These are phyloP conservation scores for Stagonosporopsis rhizophila DNA, from an alignment of 2,329 filamentous ascomycete genomes.

Conservation along the genomic window DNA sequence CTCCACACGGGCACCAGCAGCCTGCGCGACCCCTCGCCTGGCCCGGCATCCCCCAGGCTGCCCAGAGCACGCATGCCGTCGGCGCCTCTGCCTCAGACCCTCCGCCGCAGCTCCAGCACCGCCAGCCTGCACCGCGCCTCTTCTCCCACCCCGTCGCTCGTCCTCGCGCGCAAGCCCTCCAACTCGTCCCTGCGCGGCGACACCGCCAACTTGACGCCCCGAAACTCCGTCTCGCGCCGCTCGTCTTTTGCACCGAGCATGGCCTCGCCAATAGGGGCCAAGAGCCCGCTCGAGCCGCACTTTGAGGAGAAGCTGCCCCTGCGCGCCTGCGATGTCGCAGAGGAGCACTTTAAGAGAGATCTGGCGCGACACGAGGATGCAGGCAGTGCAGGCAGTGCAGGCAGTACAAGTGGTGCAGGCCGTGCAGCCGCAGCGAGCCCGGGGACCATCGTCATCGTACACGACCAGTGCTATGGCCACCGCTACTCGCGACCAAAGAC, in stretches of 20 bases:
- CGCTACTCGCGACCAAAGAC: slow-evolving; percentile 85
- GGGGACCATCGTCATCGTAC: slow-evolving; percentile 81
- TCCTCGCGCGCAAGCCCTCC: slow-evolving; percentile 53
- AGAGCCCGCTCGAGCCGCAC: slow-evolving; percentile 50
- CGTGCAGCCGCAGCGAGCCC: slow-evolving; percentile 45
- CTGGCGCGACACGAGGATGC: slow-evolving; percentile 69
- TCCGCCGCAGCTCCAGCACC: slow-evolving; percentile 54
- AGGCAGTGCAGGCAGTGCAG: too few relatives aligned
- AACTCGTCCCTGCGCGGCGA: slow-evolving; percentile 53
- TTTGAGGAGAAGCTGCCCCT: slow-evolving; percentile 50
- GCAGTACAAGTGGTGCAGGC: too few relatives aligned
- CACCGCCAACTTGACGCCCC: slow-evolving; percentile 43
- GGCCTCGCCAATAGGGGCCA: slow-evolving; percentile 49
- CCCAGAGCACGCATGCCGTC: slow-evolving; percentile 33
- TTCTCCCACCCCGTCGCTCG: slow-evolving; percentile 49
- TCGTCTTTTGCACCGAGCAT: slow-evolving; percentile 54
- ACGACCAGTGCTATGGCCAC: slow-evolving; percentile 95
- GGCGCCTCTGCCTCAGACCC: slow-evolving; percentile 41
- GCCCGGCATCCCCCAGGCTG: slow-evolving; percentile 33
- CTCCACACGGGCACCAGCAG: slow-evolving; percentile 44
- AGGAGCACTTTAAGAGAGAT: slow-evolving; percentile 73
- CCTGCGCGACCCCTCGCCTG: slow-evolving; percentile 39
- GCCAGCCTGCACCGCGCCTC: slow-evolving; percentile 51
- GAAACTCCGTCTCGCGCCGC: slow-evolving; percentile 49
- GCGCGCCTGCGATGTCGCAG: slow-evolving; percentile 68